Base-by-base conservation (phyloP, 257 asterid genomes). In the Paulownia fortunei region DNA sequence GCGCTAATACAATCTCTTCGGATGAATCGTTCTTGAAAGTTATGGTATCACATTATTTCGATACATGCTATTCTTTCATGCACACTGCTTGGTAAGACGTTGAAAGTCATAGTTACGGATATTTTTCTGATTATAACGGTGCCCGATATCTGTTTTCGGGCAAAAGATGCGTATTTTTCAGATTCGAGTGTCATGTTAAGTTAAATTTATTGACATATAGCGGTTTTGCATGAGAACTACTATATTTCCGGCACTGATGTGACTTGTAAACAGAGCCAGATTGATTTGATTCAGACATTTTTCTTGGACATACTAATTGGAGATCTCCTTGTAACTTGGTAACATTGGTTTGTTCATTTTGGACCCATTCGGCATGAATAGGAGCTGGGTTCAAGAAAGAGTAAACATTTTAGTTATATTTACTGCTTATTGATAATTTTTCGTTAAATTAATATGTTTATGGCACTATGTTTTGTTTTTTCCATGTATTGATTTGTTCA, bases 1-100 rank as follows among this genome's bases (percentile, higher is more conserved):
- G 66, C 87, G 39, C 74, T 92, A 15, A 69, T 91, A 23, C 87
- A 81, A 67, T 82, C 95, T 21, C 87, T 93, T 59, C 84, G 91
- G 69, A 79, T 5, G 60, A 84, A 87, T 70, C 88, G 83, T 54
- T 61, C 82, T 55, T 76, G 85, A 84, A 30, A n/a, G 42, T 44
- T 76, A 46, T 6, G 39, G 41, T 69, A 10, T 72, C 37, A 8
- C 16, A 8, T 6, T 36, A 51, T 21, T 49, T 10, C 15, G 24
- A 51, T 55, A 18, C 32, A 41, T 30, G 34, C 24, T 59, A 55
- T 79, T 70, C 73, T 68, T 78, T 71, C 66, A 15, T 70, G 44
- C 68, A 76, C 58, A 34, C 8, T 58, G 11, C 41, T 79, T 58
- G 73, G 24, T 12, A 6, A 70, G 44, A 74, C 46, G 27, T 74